phyloP scores from a whole-genome alignment of 2,329 filamentous ascomycete species.

The Phoma sp. region DNA sequence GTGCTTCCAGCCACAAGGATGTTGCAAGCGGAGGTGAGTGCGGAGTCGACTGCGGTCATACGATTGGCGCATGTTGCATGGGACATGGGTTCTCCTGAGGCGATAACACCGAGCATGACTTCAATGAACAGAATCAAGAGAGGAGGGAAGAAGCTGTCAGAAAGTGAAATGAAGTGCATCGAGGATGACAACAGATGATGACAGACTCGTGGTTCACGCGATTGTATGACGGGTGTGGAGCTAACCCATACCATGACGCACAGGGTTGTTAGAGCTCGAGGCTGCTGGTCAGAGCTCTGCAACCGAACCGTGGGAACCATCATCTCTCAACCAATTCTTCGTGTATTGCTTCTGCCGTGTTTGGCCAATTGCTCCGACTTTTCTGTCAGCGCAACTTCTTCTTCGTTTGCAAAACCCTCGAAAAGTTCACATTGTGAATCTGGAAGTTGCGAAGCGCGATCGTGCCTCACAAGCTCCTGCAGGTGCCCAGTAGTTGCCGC shows the following conservation, averaged over 20 bases:
- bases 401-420: not conserved
- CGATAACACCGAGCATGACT: not conserved
- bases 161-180: not conserved
- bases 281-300: conserved; percentile 2
- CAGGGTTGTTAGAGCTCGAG: conserved; percentile 10
- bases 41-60: conserved; percentile 16
- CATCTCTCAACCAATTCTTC: conserved; percentile 23
- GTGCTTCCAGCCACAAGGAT: conserved; percentile 15
- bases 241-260: conserved; percentile 11
- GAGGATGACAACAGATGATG: not conserved
- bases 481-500: conserved; percentile 26
- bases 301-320: conserved; percentile 10
- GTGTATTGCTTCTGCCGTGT: conserved; percentile 17
- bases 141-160: not conserved
- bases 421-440: not conserved
- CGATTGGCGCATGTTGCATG: conserved; percentile 15
- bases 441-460: not conserved
- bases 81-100: not conserved
- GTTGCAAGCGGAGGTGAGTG: conserved; percentile 11
- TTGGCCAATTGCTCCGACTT: conserved; percentile 15
- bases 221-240: not conserved
- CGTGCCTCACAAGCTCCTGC: conserved; percentile 23
- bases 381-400: conserved; percentile 2
- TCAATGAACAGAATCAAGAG: not conserved
- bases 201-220: conserved; percentile 11